A percentile compares a stretch with the other conserved stretches of the same genome.
Conservation (phyloP, 306 rosid species). For the Malus domestica region DNA sequence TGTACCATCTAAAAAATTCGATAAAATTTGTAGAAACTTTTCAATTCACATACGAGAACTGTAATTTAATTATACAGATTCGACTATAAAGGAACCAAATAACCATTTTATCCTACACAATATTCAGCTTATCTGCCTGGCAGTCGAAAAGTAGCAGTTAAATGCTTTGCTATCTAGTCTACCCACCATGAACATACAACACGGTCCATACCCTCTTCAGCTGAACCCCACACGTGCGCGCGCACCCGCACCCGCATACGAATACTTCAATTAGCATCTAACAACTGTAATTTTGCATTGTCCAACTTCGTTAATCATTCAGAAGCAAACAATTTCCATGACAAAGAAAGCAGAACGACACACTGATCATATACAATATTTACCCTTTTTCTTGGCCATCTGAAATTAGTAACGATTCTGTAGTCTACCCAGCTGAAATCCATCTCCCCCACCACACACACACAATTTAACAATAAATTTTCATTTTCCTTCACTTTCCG, state of each 20-base stretch:
- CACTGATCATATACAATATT: not conserved
- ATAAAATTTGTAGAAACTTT: not conserved
- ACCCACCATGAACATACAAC: not conserved
- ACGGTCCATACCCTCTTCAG: not conserved
- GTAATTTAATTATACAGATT: not conserved
- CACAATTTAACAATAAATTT: not conserved
- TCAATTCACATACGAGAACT: not conserved
- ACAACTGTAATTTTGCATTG: not conserved
- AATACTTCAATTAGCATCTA: not conserved
- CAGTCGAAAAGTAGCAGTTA: not conserved
- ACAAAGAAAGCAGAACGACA: not conserved
- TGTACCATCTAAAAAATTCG: not conserved
- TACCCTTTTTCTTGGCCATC: not conserved
- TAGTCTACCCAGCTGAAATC: not conserved
- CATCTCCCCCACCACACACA: not conserved
- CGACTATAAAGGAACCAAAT: not conserved
- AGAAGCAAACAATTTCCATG: not conserved
- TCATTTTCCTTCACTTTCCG: constrained; percentile 9
- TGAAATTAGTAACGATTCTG: not conserved
- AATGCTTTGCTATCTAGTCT: not conserved
- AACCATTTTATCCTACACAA: not conserved
- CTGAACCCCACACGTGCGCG: not conserved
- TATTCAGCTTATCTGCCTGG: not conserved
- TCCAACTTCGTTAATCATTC: not conserved
- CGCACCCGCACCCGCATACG: not conserved